These are phyloP conservation scores for Rhypophila decipiens DNA, from an alignment of 495 filamentous ascomycete species.

Conservation along the genomic window DNA sequence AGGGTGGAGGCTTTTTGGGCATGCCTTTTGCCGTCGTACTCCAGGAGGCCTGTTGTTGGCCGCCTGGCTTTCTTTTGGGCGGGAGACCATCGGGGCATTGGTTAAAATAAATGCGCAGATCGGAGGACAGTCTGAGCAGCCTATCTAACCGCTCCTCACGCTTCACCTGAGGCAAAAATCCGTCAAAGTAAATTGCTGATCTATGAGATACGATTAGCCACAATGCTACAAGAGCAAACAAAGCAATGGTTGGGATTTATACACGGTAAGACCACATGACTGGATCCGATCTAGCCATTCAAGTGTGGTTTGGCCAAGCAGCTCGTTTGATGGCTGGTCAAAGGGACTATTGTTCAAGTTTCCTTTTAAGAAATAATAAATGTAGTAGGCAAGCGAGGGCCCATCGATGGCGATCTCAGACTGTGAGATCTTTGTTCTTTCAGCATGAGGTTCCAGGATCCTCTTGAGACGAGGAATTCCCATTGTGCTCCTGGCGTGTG, in stretches of 20 bases:
- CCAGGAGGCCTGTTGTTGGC: constrained; percentile 12
- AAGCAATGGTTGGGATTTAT: constrained; percentile 3
- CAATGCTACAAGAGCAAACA: constrained; percentile 1
- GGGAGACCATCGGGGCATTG: constrained; percentile 11
- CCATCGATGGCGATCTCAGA: constrained; percentile 63
- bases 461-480: constrained; percentile 61
- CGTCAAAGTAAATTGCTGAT: constrained; percentile 69
- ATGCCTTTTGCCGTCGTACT: constrained; percentile 5
- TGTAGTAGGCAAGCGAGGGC: constrained; percentile 65
- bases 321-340: constrained; percentile 55
- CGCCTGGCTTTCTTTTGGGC: neutral
- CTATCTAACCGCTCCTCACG: constrained; percentile 22
- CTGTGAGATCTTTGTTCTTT: constrained; percentile 36
- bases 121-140: constrained; percentile 13
- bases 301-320: constrained; percentile 52
- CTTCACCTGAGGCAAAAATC: constrained; percentile 52
- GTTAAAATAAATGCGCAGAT: constrained; percentile 19
- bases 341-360: constrained; percentile 29
- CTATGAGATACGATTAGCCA: constrained; percentile 22
- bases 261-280: constrained; percentile 52
- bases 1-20: constrained; percentile 34
- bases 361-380: constrained; percentile 48
- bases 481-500: constrained; percentile 41
- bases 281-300: constrained; percentile 55
- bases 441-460: constrained; percentile 53